phyloP scores from a whole-genome alignment of 768 basidiomycete genomes.

The Clathrus columnatus region DNA sequence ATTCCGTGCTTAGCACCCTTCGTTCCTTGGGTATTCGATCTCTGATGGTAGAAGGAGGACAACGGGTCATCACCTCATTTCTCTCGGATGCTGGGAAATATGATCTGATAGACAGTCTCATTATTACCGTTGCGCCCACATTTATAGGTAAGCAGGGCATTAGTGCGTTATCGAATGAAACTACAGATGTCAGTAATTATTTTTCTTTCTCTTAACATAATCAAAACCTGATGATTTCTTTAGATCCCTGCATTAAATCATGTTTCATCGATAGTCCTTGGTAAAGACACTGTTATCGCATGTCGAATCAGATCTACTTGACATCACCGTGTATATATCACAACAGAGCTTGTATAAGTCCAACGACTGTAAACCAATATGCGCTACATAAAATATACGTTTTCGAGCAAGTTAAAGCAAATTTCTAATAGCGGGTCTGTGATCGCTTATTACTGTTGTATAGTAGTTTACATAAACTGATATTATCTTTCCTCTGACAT shows the following conservation, averaged over 20 bases:
- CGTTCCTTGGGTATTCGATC: slow-evolving; percentile 50
- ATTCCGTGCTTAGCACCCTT: slow-evolving; percentile 43
- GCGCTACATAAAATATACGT: too few species aligned
- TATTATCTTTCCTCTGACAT: too few species aligned
- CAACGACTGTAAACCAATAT: too few species aligned
- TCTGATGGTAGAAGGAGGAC: slow-evolving; percentile 96
- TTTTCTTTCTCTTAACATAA: background rate
- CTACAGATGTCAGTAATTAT: slow-evolving; percentile 14
- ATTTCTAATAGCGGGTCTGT: too few species aligned
- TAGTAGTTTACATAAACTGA: too few species aligned
- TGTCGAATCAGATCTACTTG: slow-evolving; percentile 3
- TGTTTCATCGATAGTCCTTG: slow-evolving; percentile 22
- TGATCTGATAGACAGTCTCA: slow-evolving; percentile 53
- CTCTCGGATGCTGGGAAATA: slow-evolving; percentile 25
- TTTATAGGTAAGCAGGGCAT: slow-evolving; percentile 70
- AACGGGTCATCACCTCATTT: slow-evolving; percentile 70
- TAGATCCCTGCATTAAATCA: slow-evolving; percentile 23
- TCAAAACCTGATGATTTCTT: slow-evolving; percentile 4
- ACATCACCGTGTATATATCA: too few species aligned
- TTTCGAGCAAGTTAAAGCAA: too few species aligned
- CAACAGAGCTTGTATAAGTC: too few species aligned
- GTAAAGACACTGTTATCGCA: slow-evolving; percentile 26
- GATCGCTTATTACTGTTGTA: too few species aligned
- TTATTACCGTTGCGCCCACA: slow-evolving; percentile 83
- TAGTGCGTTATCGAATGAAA: slow-evolving; percentile 36